phyloP scores from a whole-genome alignment of 2,329 filamentous ascomycete genomes.

The Aspergillus texensis region DNA sequence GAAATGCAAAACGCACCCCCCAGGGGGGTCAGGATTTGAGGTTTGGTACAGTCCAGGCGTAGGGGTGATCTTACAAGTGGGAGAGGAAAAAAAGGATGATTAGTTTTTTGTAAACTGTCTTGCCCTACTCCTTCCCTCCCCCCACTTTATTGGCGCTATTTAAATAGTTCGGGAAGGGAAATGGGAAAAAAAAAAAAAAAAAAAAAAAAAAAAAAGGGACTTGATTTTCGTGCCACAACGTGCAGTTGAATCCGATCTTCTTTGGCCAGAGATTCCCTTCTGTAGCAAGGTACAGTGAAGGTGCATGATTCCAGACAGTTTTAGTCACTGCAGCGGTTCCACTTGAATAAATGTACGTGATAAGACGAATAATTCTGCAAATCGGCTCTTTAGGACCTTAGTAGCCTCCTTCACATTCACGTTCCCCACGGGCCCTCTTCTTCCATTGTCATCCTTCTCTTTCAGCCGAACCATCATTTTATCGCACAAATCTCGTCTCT shows the following conservation, averaged over 20 bases:
- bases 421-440: conserved; percentile 1
- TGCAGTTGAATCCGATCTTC: not conserved
- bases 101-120: too few relatives aligned
- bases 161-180: too few relatives aligned
- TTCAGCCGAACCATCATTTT: conserved; percentile 2
- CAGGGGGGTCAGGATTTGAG: too few relatives aligned
- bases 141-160: too few relatives aligned
- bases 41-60: too few relatives aligned
- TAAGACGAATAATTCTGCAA: not conserved
- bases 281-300: not conserved
- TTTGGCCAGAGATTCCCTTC: not conserved
- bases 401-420: conserved; percentile 6
- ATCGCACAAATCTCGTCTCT: not conserved
- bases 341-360: conserved; percentile 3
- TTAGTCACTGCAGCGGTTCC: not conserved
- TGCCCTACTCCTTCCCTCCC: too few relatives aligned
- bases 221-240: not conserved
- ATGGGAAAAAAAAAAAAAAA: not conserved
- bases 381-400: conserved; percentile 3
- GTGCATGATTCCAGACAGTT: conserved; percentile 2
- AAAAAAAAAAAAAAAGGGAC: too few relatives aligned
- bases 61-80: too few relatives aligned
- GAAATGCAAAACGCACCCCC: too few relatives aligned
- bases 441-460: not conserved
- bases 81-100: too few relatives aligned